Base-by-base conservation (phyloP, 441 rosid species). In the Aquilaria agallochum region DNA sequence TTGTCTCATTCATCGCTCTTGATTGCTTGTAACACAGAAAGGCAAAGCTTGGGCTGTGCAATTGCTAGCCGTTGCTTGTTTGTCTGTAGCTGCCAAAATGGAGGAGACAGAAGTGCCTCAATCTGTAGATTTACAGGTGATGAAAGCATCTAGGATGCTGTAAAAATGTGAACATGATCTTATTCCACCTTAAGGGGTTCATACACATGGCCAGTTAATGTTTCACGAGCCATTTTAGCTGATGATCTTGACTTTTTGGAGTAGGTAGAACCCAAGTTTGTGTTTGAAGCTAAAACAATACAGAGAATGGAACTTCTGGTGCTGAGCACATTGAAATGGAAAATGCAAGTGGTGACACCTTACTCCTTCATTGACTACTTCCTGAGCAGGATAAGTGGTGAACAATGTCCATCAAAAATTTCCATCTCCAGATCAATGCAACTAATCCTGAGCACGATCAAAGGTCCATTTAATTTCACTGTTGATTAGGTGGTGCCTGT, bases 271-370 rank as follows among this genome's bases (percentile, higher is more conserved):
- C 77, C 92, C 11, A 72, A 64, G 69, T 81, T 68, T 75, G 77
- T 81, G 27, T 83, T 86, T 63, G 87, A 86, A 62, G 85, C 83
- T 4, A 80, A 73, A 62, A 78, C 84, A 5, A 76, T 86, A 13
- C 83, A 69, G 27, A 83, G 81, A 46, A 86, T 86, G 92, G 92
- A 83, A 61, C 83, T 86, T 58, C 58, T 86, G 69, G 69, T 86
- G 45, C 68, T 86, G 33, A 67, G 73, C 62, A 74, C 76, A 63
- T 69, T 86, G 76, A 75, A 69, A 31, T 86, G 92, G 92, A 81
- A 83, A 71, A 56, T 86, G 72, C 86, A 75, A 51, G 76, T 72
- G 46, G 44, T 72, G 14, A 83, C 87, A 55, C 87, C 92, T 15
- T 81, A 72, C 63, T 78, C 84, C 27, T 86, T 81, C 72, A 68